A percentile compares a stretch with the other conserved stretches of the same genome.
phyloP scores from a whole-genome alignment of 139 green algal species.

The Picochlorum costavermella region DNA sequence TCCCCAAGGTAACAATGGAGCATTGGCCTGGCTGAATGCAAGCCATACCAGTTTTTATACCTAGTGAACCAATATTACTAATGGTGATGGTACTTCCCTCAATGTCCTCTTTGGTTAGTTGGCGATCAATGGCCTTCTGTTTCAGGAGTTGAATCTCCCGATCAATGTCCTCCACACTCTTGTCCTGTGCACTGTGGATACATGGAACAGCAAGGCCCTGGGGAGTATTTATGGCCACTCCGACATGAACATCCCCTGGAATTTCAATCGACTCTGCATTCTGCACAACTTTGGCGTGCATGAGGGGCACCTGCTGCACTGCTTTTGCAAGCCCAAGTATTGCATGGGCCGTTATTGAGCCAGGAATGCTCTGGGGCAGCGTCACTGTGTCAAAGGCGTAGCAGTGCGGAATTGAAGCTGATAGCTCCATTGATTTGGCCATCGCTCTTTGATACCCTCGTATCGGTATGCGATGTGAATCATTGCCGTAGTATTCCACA shows the following conservation, averaged over 20 bases:
- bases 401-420: constrained; percentile 67
- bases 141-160: constrained; percentile 62
- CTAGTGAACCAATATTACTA: constrained; percentile 84
- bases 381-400: constrained; percentile 73
- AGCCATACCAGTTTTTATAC: constrained; percentile 71
- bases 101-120: constrained; percentile 54
- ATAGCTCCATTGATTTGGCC: constrained; percentile 65
- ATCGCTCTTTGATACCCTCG: constrained; percentile 63
- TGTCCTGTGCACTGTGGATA: constrained; percentile 56
- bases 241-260: constrained; percentile 73
- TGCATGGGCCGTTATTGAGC: neutral
- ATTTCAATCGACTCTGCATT: constrained; percentile 9
- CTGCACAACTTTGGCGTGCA: constrained; percentile 58
- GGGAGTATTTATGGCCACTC: constrained; percentile 79
- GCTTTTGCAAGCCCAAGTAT: constrained; percentile 76
- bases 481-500: constrained; percentile 45
- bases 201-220: constrained; percentile 78
- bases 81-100: constrained; percentile 71
- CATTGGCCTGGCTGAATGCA: constrained; percentile 63
- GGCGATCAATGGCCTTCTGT: constrained; percentile 44
- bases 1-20: constrained; percentile 80
- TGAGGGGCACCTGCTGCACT: constrained; percentile 49
- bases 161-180: constrained; percentile 50
- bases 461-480: constrained; percentile 23
- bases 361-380: neutral